Conservation (phyloP, 805 yeast genomes). For the Wickerhamiella kurtzmanii region DNA sequence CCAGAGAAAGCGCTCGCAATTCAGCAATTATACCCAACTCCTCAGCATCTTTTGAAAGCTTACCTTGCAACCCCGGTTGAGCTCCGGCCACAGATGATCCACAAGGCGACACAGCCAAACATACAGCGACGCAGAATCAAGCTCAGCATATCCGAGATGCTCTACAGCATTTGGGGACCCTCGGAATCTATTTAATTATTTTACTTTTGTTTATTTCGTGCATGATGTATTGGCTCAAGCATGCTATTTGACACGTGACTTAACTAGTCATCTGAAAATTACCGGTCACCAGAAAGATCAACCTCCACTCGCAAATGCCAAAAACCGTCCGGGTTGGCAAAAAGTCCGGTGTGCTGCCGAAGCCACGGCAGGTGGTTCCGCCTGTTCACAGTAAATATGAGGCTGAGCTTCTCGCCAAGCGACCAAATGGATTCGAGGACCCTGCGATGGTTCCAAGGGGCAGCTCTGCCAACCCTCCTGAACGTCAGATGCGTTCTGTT, state of each 20-base stretch:
- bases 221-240: too few species aligned
- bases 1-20: slow-evolving; percentile 73
- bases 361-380: slow-evolving; percentile 57
- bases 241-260: background rate
- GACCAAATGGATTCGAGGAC: slow-evolving; percentile 60
- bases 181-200: background rate
- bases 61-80: slow-evolving; percentile 24
- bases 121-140: slow-evolving; percentile 42
- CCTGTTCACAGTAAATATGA: slow-evolving; percentile 31
- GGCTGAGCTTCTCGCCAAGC: slow-evolving; percentile 30
- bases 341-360: slow-evolving; percentile 75
- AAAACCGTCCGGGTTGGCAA: slow-evolving; percentile 26
- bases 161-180: slow-evolving; percentile 47
- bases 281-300: background rate
- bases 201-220: background rate
- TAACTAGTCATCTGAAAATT: background rate
- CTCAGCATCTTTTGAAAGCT: slow-evolving; percentile 41
- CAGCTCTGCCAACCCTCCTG: slow-evolving; percentile 40
- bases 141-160: slow-evolving; percentile 35
- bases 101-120: slow-evolving; percentile 28
- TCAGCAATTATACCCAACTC: slow-evolving; percentile 60
- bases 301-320: slow-evolving; percentile 8
- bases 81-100: slow-evolving; percentile 27
- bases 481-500: slow-evolving; percentile 36
- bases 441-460: slow-evolving; percentile 48